Base-by-base conservation (phyloP, 139 green algal species). In the Chlorella sp. region DNA sequence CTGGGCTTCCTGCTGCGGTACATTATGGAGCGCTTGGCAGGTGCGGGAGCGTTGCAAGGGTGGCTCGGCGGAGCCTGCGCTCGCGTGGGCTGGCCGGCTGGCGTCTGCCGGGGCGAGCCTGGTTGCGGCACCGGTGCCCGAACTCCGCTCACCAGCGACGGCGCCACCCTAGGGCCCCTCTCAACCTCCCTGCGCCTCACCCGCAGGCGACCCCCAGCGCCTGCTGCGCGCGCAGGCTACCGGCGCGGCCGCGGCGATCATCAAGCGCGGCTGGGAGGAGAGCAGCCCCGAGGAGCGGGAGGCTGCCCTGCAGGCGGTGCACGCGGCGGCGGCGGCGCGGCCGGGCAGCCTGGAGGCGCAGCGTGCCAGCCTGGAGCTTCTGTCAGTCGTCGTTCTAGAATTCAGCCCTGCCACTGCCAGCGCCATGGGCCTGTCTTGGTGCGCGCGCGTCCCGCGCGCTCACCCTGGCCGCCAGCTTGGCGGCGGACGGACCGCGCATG, bases 241-340 rank as follows among this genome's bases (percentile, higher is more conserved):
- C 15, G 84, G 45, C 15, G 74, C 80, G 1, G 42, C 84, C 11
- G 91, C 90, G 15, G 63, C 86, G 19, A 74, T 96, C 53, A 77
- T 95, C 12, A 96, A 96, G 76, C 86, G 91, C 29, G 82, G 83
- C 53, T 96, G 91, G 91, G 25, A 84, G 58, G 88, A 90, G 9
- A 33, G 61, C 9, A 35, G 35, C 3, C 12, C 64, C 1, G 76
- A 77, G 6, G 72, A 84, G 53, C 70, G 67, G 11, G 71, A 79
- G 25, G 80, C 75, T 0, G 83, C 84, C 65, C 89, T 93, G 59
- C 55, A 76, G 31, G 72, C 74, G 59, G 48, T 80, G 25, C 77
- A 84, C 31, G 35, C 42, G 1, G 50, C 59, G 27, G 79, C 66
- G 4, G 41, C 38, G 17, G 46, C 67, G 11, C 36, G 27, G 31